Evolutionary conservation across 768 basidiomycete species (phyloP), one percentile per base, ranked within the genome.

Genomic region (Lactarius indigo): DNA sequence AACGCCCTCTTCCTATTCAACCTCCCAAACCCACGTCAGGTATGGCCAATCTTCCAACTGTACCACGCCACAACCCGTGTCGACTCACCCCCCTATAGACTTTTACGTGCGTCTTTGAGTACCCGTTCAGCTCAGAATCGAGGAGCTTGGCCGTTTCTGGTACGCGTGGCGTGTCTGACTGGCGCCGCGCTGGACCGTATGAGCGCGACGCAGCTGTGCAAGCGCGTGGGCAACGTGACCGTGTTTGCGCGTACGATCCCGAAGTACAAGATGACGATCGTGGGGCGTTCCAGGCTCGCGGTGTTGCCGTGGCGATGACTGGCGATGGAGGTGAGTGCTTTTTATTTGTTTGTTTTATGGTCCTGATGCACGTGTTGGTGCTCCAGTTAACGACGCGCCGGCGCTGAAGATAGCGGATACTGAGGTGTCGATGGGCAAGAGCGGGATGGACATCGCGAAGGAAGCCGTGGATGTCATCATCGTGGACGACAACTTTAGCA

Each of bases 381-480:
- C n/a, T 55, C 57, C 57, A 84, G 95, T 97, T 17, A 98, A 98
- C 75, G 96, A 98, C 72, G 95, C 96, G 0, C 96, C 96, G 2
- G 96, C 96, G 47, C 80, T 98, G 68, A 97, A 96, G 78, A 94
- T 94, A 92, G 95, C 96, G 3, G 96, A 98, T 75, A 96, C 98
- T 72, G 96, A 96, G 17, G 87, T 98, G 60, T 92, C 93, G 42
- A 98, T 98, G 96, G 96, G 96, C 66, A 94, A 92, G 78, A 93
- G 91, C 68, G 96, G 96, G n/a, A 97, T 96, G 26, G 96, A 98
- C 74, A 96, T 98, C 12, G 95, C 96, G 30, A 98, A 98, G 77
- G 96, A 98, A 78, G 94, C 96, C 12, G 96, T 96, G 9, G 94
- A 98, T 78, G 88, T 95, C 72, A 96, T 98, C 72, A 85, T 98